Evolutionary conservation across 148 eudicot genomes (phyloP), one percentile per base, ranked within the genome.

Genomic region (Persicaria tinctoria): DNA sequence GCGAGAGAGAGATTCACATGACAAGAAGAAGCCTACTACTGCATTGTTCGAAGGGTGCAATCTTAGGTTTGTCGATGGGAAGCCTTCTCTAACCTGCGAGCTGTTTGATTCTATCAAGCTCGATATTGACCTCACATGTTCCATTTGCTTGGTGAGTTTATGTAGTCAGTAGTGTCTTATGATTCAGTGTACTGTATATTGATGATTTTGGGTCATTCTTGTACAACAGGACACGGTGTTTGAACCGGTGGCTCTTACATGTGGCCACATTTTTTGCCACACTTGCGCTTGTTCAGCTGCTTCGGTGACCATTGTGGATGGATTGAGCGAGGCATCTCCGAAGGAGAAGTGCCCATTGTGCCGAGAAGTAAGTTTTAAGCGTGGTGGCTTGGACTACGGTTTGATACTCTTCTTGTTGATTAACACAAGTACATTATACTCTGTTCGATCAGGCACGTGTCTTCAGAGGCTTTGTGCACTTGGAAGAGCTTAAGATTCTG

Each of bases 41-140:
- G 75, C 81, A 11, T 74, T 91, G 46, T 90, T 90, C 71, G 90
- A 90, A 44, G 89, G 86, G 7, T 91, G 98, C 75, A 79, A 76
- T 64, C 88, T 94, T 60, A 53, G 74, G 13, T 83, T 88, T 79
- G 77, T 76, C 2, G 89, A 91, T 60, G 96, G 79, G 45, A 89
- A 89, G 47, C 93, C 98, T 4, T 87, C 97, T 5, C 86, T 94
- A 44, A 80, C 84, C 11, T 94, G 96, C 71, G 87, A 94, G 83
- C 92, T 94, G 57, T 88, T 89, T 79, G 94, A 94, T 83, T 90
- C 97, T n/a, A 81, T 94, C 83, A 91, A 91, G 83, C 88, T 94
- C 23, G 97, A 94, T 66, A 76, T 88, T 14, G 90, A 91, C 81
- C 85, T 94, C 87, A 89, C 91, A 13, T 94, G 98, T 82, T 89